Percentiles rank a stretch among this genome's conserved stretches.
Conservation (phyloP, 2,329 filamentous ascomycete genomes). For the Erysiphe pulchra region DNA sequence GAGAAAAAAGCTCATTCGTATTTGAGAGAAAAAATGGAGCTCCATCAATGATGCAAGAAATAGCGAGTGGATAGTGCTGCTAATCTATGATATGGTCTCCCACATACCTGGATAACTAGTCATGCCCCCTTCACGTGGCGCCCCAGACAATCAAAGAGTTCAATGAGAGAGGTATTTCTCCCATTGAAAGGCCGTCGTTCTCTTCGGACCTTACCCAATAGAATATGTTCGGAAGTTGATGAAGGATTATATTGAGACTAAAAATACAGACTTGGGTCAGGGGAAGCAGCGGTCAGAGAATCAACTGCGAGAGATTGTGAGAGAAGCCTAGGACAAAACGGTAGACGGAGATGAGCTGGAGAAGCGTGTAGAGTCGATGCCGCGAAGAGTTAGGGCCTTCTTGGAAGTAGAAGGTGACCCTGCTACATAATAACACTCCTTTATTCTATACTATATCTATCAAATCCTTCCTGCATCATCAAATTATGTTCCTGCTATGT, state of each 20-base stretch:
- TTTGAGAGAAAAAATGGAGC: background rate
- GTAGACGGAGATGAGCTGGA: background rate
- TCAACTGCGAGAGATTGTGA: slow-evolving; percentile 1
- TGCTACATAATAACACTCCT: background rate
- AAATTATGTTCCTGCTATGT: too few relatives aligned
- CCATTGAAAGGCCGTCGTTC: background rate
- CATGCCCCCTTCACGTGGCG: background rate
- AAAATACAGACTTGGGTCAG: slow-evolving; percentile 2
- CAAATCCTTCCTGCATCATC: too few relatives aligned
- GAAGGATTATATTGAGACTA: background rate
- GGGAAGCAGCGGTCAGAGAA: background rate
- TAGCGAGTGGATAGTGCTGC: background rate
- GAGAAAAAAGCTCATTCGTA: too few relatives aligned
- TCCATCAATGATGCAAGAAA: background rate
- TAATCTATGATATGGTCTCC: background rate
- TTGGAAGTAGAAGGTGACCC: background rate
- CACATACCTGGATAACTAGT: too few relatives aligned
- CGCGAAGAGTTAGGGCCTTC: background rate
- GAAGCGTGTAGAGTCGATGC: background rate
- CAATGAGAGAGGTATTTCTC: background rate
- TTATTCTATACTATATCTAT: too few relatives aligned
- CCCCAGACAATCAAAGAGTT: background rate
- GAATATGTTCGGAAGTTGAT: background rate
- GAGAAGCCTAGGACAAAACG: slow-evolving; percentile 5
- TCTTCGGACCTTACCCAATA: background rate